Evolutionary conservation across 2,329 filamentous ascomycete species (phyloP).

Genomic region (Calonectria henricotiae): DNA sequence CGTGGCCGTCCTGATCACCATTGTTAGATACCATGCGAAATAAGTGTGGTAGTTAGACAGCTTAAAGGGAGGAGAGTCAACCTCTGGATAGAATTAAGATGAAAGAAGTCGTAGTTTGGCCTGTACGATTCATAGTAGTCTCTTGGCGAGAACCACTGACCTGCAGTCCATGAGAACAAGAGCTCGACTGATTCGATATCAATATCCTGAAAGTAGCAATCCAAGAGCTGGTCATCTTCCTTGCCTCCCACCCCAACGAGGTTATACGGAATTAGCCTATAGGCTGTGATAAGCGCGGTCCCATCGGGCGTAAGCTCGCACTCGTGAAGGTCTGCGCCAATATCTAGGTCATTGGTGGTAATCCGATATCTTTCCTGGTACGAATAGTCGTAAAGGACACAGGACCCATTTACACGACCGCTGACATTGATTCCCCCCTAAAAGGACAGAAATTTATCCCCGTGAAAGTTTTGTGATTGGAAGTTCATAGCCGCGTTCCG

Average conservation of each 20-base stretch:
- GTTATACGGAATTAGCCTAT: slow-evolving; percentile 16
- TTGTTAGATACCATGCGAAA: background rate
- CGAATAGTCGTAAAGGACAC: slow-evolving; percentile 30
- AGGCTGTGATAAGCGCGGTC: slow-evolving; percentile 31
- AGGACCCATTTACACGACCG: slow-evolving; percentile 27
- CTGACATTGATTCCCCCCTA: slow-evolving; percentile 25
- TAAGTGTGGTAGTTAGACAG: too few relatives aligned
- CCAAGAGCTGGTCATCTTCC: slow-evolving; percentile 6
- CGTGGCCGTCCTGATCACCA: slow-evolving; percentile 22
- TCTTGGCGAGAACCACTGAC: slow-evolving; percentile 24
- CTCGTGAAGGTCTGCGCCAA: slow-evolving; percentile 34
- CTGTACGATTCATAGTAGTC: slow-evolving; percentile 25
- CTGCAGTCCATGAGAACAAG: slow-evolving; percentile 30
- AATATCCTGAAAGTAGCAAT: slow-evolving; percentile 33
- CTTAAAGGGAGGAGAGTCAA: background rate
- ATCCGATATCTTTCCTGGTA: slow-evolving; percentile 28
- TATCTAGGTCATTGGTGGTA: slow-evolving; percentile 12
- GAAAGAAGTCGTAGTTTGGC: slow-evolving; percentile 33
- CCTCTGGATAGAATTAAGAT: slow-evolving; percentile 34
- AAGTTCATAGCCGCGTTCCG: slow-evolving; percentile 29
- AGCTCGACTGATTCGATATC: slow-evolving; percentile 30
- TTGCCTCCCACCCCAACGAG: slow-evolving; percentile 13
- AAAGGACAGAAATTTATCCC: slow-evolving; percentile 9
- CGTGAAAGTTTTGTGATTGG: slow-evolving; percentile 22
- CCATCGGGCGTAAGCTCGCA: slow-evolving; percentile 31